These are phyloP conservation scores for Leptographium lundbergii DNA, from an alignment of 2,329 filamentous ascomycete species.

Conservation along the genomic window DNA sequence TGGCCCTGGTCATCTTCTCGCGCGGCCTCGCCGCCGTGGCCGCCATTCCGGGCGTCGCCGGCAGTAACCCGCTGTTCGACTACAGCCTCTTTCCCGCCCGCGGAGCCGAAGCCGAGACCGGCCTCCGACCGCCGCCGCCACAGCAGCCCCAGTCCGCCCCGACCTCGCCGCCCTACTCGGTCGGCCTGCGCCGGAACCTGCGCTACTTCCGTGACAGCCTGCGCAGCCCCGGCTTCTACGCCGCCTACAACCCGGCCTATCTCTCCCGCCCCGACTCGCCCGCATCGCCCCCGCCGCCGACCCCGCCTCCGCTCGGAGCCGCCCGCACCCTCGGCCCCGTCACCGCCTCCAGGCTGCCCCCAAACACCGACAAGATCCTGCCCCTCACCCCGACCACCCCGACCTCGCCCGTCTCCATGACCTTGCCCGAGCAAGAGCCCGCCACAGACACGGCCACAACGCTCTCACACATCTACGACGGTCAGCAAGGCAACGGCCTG, in stretches of 20 bases:
- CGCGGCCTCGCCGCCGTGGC: constrained; percentile 26
- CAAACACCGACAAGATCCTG: constrained; percentile 19
- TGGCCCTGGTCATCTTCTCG: constrained; percentile 77
- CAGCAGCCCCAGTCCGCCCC: constrained; percentile 7
- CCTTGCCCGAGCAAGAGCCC: not conserved
- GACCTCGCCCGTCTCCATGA: not conserved
- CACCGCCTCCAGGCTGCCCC: not conserved
- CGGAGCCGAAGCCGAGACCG: no score
- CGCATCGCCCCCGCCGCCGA: not conserved
- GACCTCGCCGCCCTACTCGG: constrained; percentile 6
- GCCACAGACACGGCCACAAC: no score
- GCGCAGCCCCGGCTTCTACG: constrained; percentile 4
- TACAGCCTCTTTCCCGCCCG: not conserved
- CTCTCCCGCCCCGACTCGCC: not conserved
- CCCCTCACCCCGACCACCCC: constrained; percentile 19
- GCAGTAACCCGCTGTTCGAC: not conserved
- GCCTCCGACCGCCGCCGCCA: no score
- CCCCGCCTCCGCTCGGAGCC: not conserved
- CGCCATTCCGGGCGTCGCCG: constrained; percentile 8
- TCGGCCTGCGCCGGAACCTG: constrained; percentile 4
- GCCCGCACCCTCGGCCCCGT: not conserved
- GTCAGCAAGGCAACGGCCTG: not conserved
- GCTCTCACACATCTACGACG: not conserved
- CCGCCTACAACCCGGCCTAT: not conserved
- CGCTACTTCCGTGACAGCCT: constrained; percentile 7